phyloP scores from a whole-genome alignment of 2,329 filamentous ascomycete species.

The Monascus ruber region DNA sequence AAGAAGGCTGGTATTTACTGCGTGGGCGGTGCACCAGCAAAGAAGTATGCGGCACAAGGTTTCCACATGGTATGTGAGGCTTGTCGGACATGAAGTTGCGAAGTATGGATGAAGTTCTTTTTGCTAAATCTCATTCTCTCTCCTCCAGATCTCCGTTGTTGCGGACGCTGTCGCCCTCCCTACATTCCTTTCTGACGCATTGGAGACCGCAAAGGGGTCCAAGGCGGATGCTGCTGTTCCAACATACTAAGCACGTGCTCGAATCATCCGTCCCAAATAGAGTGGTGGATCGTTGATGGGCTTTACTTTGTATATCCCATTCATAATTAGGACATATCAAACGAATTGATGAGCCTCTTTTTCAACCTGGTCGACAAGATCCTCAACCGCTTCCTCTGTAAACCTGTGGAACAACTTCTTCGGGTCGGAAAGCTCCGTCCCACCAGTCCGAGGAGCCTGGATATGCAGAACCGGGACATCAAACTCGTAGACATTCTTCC shows the following conservation, averaged over 20 bases:
- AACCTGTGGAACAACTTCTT: constrained; percentile 54
- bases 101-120: neutral
- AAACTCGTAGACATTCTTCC: constrained; percentile 52
- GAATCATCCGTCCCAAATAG: no score
- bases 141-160: constrained; percentile 26
- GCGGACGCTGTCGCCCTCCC: constrained; percentile 37
- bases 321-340: neutral
- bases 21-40: constrained; percentile 40
- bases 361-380: constrained; percentile 41
- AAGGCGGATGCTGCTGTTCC: constrained; percentile 6
- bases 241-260: constrained; percentile 1
- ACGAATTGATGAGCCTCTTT: constrained; percentile 6
- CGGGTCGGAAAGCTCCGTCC: constrained; percentile 46
- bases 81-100: neutral
- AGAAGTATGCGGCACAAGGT: constrained; percentile 40
- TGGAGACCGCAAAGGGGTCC: constrained; percentile 22
- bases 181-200: constrained; percentile 25
- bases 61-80: constrained; percentile 41
- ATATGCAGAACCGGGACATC: constrained; percentile 55
- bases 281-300: no score
- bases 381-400: constrained; percentile 45
- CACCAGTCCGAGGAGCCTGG: constrained; percentile 36
- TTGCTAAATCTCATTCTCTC: neutral
- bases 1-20: constrained; percentile 47
- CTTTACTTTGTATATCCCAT: no score